Conservation (phyloP, 306 rosid species). For the Vigna mungo region DNA sequence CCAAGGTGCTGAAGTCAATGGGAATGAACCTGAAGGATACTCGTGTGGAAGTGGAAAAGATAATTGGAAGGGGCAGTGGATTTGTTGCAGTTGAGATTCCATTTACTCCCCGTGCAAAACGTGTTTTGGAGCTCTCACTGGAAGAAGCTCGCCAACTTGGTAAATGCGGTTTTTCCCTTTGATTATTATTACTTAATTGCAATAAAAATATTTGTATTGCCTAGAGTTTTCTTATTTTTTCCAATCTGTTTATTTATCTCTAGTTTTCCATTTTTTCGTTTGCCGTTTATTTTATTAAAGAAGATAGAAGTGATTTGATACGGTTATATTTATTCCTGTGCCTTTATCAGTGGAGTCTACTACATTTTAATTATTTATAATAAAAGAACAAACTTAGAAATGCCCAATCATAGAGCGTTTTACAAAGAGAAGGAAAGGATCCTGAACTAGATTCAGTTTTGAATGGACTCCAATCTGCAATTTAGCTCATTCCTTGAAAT, state of each 20-base stretch:
- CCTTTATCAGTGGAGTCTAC: neutral
- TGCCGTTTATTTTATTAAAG: neutral
- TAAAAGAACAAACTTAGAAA: neutral
- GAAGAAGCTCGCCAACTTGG: slow-evolving; percentile 97
- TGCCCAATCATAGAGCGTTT: neutral
- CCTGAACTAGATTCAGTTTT: neutral
- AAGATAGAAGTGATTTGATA: slow-evolving; percentile 8
- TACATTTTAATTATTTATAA: neutral
- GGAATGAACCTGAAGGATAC: slow-evolving; percentile 90
- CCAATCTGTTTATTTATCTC: neutral
- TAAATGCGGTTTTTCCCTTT: neutral
- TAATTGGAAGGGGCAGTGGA: slow-evolving; percentile 94
- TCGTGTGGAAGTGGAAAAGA: slow-evolving; percentile 92
- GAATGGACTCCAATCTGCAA: neutral
- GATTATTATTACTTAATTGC: neutral
- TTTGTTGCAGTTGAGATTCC: slow-evolving; percentile 95
- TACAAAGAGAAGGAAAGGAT: neutral
- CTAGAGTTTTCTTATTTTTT: neutral
- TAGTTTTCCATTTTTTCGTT: neutral
- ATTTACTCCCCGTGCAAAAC: slow-evolving; percentile 91
- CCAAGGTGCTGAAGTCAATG: slow-evolving; percentile 89
- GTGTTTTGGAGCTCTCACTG: slow-evolving; percentile 87
- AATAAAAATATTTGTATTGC: neutral
- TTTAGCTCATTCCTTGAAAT: slow-evolving; percentile 17
- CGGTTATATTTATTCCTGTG: neutral